Evolutionary conservation across 75 land plant genomes (phyloP), one percentile per base, ranked within the genome.

Genomic region (Azolla pinnata): DNA sequence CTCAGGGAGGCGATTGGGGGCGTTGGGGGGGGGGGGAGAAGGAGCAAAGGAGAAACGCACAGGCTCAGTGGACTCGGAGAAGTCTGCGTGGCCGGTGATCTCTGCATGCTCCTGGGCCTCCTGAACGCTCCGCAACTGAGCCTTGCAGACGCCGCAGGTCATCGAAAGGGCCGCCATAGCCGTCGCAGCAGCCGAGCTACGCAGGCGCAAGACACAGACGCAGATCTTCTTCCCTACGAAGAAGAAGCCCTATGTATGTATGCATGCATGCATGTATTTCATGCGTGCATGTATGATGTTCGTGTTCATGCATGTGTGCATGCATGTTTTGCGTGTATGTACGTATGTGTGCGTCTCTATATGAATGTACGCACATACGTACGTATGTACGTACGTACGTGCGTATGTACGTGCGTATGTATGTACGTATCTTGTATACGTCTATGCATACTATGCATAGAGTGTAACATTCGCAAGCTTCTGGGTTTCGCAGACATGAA

Each of bases 61-160:
- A 26, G 97, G 70, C 49, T 92, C 83, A 14, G 90, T 88, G 50
- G 97, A 92, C 56, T 92, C 97, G 9, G 74, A 45, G 64, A 92
- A 92, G 62, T 85, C 83, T 57, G 96, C 57, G 61, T 92, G 97
- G 29, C 80, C 80, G 32, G 86, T 85, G 33, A 92, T 64, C 64
- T 88, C 96, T 0, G 97, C 97, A 66, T 92, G 97, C 53, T 88
- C 83, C 56, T 88, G 90, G 14, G 96, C 97, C 54, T 92, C 97
- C 62, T 88, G 74, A 19, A 92, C 97, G 54, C 76, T 80, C 66
- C 76, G 73, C 42, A 92, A 63, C 20, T 76, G 81, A 12, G 67
- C 78, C 9, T 88, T 83, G 59, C 97, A 92, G 51, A 85, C 90
- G 7, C 86, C 97, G 54, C 97, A 92, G 62, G 74, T 69, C 10